Percentiles rank a stretch among this genome's conserved stretches.
These are phyloP conservation scores for Croton setiger DNA, from an alignment of 441 rosid genomes.

Conservation along the genomic window DNA sequence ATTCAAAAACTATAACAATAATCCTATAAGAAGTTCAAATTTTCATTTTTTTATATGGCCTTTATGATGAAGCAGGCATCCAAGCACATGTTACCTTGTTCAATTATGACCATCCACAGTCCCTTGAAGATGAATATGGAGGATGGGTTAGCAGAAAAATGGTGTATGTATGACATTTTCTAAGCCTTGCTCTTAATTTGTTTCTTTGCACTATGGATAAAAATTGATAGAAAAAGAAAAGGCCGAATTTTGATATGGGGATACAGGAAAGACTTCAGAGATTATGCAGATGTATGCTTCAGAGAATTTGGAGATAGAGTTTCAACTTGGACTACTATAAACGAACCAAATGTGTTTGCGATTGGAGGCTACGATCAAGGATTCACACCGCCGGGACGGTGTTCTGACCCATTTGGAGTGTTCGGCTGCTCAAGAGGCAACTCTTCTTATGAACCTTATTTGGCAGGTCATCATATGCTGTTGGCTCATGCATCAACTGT, in stretches of 20 bases:
- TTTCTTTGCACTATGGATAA: background rate
- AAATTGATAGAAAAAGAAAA: background rate
- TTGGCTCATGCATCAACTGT: constrained; percentile 73
- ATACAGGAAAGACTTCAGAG: constrained; percentile 64
- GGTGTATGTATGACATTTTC: constrained; percentile 29
- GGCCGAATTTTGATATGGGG: background rate
- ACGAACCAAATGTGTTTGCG: constrained; percentile 51
- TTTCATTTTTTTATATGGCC: background rate
- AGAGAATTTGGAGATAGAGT: constrained; percentile 70
- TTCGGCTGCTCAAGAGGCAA: constrained; percentile 51
- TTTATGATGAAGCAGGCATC: constrained; percentile 33
- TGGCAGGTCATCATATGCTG: constrained; percentile 55
- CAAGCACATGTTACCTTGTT: background rate
- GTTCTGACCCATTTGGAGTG: constrained; percentile 45
- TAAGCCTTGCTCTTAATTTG: background rate
- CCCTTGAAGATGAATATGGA: constrained; percentile 68
- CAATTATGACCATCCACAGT: constrained; percentile 35
- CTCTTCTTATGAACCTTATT: constrained; percentile 65
- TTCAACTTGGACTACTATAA: constrained; percentile 52
- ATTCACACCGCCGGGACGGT: constrained; percentile 40
- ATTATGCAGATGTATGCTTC: constrained; percentile 66
- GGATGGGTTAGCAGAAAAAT: constrained; percentile 47
- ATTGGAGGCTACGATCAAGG: constrained; percentile 48
- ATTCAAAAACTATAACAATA: background rate
- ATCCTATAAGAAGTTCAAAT: background rate